Conservation (phyloP, 1,284 basidiomycete species). For the Microbotryomycetes sp. region DNA sequence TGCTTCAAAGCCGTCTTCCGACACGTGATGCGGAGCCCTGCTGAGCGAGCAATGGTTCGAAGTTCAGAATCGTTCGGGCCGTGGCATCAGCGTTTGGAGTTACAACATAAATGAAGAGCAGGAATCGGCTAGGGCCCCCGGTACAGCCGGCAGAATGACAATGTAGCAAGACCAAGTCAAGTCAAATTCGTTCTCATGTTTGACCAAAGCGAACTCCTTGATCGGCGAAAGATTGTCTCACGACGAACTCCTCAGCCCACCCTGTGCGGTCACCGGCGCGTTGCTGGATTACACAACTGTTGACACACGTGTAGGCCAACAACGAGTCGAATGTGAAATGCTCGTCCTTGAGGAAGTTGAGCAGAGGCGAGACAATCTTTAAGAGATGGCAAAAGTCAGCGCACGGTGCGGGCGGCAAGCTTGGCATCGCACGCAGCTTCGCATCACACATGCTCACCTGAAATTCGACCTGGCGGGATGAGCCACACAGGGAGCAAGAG, state of each 20-base stretch:
- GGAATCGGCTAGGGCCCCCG: too few species aligned
- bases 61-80: too few species aligned
- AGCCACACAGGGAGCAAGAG: conserved; percentile 23
- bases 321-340: conserved; percentile 25
- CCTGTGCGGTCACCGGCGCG: conserved; percentile 7
- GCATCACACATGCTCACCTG: conserved; percentile 13
- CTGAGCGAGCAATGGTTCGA: too few species aligned
- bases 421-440: background rate
- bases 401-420: too few species aligned
- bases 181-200: background rate
- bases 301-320: conserved; percentile 28
- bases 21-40: too few species aligned
- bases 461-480: conserved; percentile 26
- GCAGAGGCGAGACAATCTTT: conserved; percentile 28
- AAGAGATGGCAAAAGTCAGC: background rate
- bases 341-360: conserved; percentile 22
- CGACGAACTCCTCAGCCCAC: conserved; percentile 23
- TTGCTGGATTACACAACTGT: conserved; percentile 23
- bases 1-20: too few species aligned
- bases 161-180: background rate
- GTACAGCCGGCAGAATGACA: too few species aligned
- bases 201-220: conserved; percentile 23
- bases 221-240: conserved; percentile 23
- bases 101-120: too few species aligned
- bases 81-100: too few species aligned